Conservation (phyloP, 148 eudicot species). For the Vaccinium corymbosum region DNA sequence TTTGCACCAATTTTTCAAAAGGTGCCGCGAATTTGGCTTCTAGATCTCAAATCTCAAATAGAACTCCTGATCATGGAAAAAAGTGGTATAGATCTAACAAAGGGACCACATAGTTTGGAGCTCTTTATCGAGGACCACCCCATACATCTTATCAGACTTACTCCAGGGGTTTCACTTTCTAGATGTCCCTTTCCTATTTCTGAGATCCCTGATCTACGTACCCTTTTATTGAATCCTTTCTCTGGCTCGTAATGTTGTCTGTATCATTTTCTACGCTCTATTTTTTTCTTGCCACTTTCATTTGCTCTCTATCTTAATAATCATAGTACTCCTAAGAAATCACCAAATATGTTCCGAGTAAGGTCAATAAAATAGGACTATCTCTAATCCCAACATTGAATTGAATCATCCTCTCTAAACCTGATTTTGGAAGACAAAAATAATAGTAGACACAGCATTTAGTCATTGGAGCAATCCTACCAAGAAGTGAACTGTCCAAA, state of each 20-base stretch:
- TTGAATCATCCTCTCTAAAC: background rate
- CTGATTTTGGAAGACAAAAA: background rate
- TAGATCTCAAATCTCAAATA: background rate
- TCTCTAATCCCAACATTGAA: background rate
- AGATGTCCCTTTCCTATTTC: background rate
- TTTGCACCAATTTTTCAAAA: background rate
- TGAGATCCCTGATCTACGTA: background rate
- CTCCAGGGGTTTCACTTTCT: background rate
- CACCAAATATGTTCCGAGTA: background rate
- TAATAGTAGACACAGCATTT: too few species aligned
- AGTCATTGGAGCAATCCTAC: background rate
- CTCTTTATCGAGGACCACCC: background rate
- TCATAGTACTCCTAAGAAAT: background rate
- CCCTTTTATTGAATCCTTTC: background rate
- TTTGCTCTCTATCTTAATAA: background rate
- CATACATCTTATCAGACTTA: background rate
- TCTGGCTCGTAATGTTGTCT: background rate
- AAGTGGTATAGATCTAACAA: background rate
- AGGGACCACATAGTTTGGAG: background rate
- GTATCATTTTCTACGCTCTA: too few species aligned
- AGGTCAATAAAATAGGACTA: background rate
- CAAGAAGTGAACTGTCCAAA: background rate
- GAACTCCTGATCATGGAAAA: background rate
- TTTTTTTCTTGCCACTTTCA: too few species aligned
- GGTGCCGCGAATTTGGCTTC: background rate